Base-by-base conservation (phyloP, 2,329 filamentous ascomycete genomes). In the Phialocephala subalpina region DNA sequence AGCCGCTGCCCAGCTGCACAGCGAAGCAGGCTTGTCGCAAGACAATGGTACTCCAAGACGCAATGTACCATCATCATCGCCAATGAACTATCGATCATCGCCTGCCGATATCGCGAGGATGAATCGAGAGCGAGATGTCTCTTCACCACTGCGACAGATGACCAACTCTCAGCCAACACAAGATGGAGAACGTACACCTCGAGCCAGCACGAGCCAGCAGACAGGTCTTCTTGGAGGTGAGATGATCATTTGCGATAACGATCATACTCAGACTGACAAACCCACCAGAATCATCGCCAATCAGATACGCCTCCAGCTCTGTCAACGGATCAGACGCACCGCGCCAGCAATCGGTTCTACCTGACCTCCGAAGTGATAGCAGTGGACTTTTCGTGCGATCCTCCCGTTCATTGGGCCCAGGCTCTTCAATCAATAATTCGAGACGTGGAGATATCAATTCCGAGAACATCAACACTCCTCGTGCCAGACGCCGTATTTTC, bases 261-360 rank as follows among this genome's bases (percentile, higher is more conserved):
- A 18, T 8, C 12, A 22, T 16, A 9, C 7, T 25, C 0, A 55
- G 9, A 33, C 66, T 64, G 42, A 69, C 38, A 56, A 14, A 11
- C 42, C 11, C n/a, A 22, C n/a, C 40, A 97, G 95, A 94, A 75
- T 98, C 95, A 0, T 98, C 95, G 0, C 95, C 95, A 1, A 93
- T 98, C 72, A 89, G 90, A 77, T 98, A 97, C 77, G 92, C 93
- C 64, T 89, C 93, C 40, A 97, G 93, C 79, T 97, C 95, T 42
- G 49, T 53, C 14, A 53, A 53, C 27, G 97, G 92, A 76, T 93
- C 93, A 29, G 88, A 87, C 75, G 83, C 52, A 20, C 53, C 76
- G 82, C 64, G 67, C 57, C 68, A 72, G 69, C 79, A 85, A 64
- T 81, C 86, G 69, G 82, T 83, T 60, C 88, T 90, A 70, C 90